Percentiles rank a stretch among this genome's conserved stretches.
phyloP scores from a whole-genome alignment of 441 rosid species.

The Melastoma candidum region DNA sequence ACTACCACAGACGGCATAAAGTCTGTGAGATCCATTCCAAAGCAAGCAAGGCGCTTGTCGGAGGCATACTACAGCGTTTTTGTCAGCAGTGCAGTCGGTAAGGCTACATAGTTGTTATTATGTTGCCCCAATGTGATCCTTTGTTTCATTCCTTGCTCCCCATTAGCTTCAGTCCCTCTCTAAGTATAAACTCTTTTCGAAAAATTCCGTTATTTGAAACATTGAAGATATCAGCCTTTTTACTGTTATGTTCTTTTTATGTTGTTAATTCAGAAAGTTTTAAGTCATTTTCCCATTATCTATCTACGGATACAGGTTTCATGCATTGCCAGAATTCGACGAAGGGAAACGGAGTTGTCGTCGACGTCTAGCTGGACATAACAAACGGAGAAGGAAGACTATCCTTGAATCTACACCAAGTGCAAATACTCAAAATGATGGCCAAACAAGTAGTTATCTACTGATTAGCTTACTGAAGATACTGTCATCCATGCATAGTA shows the following conservation, averaged over 20 bases:
- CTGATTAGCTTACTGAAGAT: constrained; percentile 70
- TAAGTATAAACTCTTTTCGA: too few relatives aligned
- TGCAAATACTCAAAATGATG: constrained; percentile 47
- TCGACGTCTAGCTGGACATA: constrained; percentile 96
- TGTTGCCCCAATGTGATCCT: too few relatives aligned
- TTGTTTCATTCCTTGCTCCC: too few relatives aligned
- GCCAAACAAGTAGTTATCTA: constrained; percentile 63
- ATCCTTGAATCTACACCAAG: constrained; percentile 51
- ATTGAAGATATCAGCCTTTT: too few relatives aligned
- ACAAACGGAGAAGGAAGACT: constrained; percentile 87
- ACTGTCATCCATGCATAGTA: constrained; percentile 81
- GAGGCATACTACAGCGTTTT: constrained; percentile 86
- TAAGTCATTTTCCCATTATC: not conserved
- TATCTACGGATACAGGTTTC: constrained; percentile 43
- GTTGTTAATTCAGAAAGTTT: not conserved
- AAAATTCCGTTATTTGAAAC: too few relatives aligned
- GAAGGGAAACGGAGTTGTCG: constrained; percentile 99
- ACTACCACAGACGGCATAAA: constrained; percentile 92
- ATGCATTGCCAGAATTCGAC: constrained; percentile 92
- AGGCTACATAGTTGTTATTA: constrained; percentile 4
- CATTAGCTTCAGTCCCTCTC: too few relatives aligned
- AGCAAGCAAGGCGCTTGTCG: constrained; percentile 80
- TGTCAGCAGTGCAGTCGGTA: constrained; percentile 99
- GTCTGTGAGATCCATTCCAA: constrained; percentile 96
- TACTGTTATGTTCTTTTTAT: not conserved